Evolutionary conservation across 192 early-diverging fungal species (phyloP).

Genomic region (Coemansia sp.): DNA sequence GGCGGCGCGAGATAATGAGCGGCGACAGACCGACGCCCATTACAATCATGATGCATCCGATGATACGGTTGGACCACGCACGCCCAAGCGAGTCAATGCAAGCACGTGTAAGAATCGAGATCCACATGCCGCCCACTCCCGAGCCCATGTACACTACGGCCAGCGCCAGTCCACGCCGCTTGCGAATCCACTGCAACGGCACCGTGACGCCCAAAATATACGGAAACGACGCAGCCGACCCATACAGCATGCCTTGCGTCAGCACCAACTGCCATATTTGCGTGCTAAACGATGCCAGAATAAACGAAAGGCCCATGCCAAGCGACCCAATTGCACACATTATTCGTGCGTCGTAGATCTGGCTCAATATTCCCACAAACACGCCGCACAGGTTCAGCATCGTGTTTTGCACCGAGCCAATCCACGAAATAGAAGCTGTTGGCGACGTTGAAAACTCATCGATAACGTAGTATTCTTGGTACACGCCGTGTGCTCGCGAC

Average conservation of each 20-base stretch:
- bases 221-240: constrained; percentile 40
- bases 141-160: constrained; percentile 43
- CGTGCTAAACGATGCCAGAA: constrained; percentile 55
- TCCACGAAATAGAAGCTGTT: constrained; percentile 40
- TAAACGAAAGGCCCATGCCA: constrained; percentile 33
- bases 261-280: constrained; percentile 55
- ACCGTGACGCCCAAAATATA: constrained; percentile 49
- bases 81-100: constrained; percentile 35
- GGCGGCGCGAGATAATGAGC: constrained; percentile 26
- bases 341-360: constrained; percentile 26
- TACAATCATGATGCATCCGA: constrained; percentile 32
- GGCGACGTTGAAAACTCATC: constrained; percentile 28
- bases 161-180: constrained; percentile 36
- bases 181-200: constrained; percentile 43
- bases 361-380: constrained; percentile 40
- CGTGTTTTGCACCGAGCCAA: constrained; percentile 51
- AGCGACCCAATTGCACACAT: constrained; percentile 28
- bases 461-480: constrained; percentile 45
- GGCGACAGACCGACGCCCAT: constrained; percentile 40
- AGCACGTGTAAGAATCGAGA: constrained; percentile 31
- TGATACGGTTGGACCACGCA: constrained; percentile 42
- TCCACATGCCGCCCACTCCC: constrained; percentile 48
- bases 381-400: constrained; percentile 48
- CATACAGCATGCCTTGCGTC: constrained; percentile 54
- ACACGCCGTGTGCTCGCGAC: constrained; percentile 51